Conservation (phyloP, 208 protist species). For the Leishmania guyanensis region DNA sequence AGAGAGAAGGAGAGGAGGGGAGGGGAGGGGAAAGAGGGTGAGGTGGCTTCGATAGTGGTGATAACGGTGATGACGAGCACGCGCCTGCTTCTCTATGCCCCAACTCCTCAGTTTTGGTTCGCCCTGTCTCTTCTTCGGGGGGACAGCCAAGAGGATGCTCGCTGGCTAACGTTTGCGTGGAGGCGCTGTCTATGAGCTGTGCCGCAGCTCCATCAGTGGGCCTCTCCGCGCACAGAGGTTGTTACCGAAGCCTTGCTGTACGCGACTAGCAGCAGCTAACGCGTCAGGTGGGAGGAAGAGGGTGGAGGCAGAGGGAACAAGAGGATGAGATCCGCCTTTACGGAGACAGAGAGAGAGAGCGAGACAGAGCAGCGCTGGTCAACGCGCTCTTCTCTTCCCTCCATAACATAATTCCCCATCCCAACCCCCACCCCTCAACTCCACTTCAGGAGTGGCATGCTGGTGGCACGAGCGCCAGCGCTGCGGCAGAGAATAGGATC, state of each 20-base stretch:
- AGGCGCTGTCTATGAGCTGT: background rate
- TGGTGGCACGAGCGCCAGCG: background rate
- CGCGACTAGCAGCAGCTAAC: background rate
- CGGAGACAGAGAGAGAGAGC: background rate
- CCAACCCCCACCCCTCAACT: background rate
- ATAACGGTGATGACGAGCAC: background rate
- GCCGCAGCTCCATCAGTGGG: background rate
- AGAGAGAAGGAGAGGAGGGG: slow-evolving; percentile 1
- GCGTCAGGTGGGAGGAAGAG: background rate
- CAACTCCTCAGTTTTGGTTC: background rate
- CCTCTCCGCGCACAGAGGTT: background rate
- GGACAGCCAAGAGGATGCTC: background rate
- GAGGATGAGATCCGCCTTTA: background rate
- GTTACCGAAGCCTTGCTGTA: background rate
- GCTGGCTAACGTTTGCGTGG: background rate
- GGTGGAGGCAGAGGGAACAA: background rate
- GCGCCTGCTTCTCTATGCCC: background rate
- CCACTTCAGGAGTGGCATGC: background rate
- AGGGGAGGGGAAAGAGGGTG: background rate
- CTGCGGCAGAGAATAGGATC: too few relatives aligned
- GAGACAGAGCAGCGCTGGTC: too few relatives aligned
- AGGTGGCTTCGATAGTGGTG: background rate
- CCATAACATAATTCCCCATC: too few relatives aligned
- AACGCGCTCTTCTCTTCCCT: too few relatives aligned
- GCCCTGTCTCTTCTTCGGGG: background rate